Conservation (phyloP, 345 rosid genomes). For the Rhodamnia rubescens region DNA sequence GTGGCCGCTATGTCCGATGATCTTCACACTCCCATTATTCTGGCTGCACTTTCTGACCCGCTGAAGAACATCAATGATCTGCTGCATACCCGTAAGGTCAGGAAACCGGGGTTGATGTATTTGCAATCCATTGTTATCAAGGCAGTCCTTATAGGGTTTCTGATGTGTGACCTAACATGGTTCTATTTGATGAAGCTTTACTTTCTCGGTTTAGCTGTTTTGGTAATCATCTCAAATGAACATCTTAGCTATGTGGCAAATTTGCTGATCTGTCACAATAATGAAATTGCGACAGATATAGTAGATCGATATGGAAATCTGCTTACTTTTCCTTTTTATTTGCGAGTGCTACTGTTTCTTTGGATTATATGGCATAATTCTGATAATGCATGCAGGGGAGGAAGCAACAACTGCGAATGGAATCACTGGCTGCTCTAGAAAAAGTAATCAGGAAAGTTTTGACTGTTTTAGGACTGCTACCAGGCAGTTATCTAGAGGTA, state of each 20-base stretch:
- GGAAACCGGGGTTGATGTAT: neutral
- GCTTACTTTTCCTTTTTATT: neutral
- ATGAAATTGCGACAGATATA: neutral
- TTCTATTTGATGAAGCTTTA: neutral
- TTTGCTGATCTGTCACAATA: neutral
- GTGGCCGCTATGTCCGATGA: slow-evolving; percentile 86
- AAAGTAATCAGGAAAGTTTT: slow-evolving; percentile 50
- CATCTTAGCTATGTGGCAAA: neutral
- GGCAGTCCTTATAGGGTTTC: neutral
- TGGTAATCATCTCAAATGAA: neutral
- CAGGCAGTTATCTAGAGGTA: slow-evolving; percentile 68
- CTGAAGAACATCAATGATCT: slow-evolving; percentile 76
- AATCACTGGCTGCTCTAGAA: slow-evolving; percentile 63
- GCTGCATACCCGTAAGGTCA: slow-evolving; percentile 73
- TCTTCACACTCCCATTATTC: slow-evolving; percentile 68
- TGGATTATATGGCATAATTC: neutral
- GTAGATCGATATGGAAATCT: neutral
- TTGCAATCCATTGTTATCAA: neutral
- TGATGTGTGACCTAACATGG: neutral
- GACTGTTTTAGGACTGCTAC: slow-evolving; percentile 63
- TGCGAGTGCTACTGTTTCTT: neutral
- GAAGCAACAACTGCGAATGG: slow-evolving; percentile 56
- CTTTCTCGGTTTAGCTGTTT: neutral
- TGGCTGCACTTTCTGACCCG: slow-evolving; percentile 85
- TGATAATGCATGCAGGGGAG: slow-evolving; percentile 46